Base-by-base conservation (phyloP, 768 basidiomycete genomes). In the Asterophora parasitica region DNA sequence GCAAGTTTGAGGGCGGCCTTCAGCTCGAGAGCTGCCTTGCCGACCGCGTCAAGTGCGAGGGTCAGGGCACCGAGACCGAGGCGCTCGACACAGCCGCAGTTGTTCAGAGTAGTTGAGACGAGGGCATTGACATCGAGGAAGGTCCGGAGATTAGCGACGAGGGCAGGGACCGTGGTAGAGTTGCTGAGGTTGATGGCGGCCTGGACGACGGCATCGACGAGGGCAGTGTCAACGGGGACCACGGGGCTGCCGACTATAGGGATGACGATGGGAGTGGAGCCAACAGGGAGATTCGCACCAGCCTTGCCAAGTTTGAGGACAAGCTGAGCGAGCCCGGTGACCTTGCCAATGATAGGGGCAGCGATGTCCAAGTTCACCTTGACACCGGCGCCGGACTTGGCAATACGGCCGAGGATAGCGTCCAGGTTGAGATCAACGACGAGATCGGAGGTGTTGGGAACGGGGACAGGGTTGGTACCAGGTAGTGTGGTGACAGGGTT, bases 91-190 rank as follows among this genome's bases (percentile, higher is more conserved):
- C 28, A 30, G 28, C 10, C 28, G 28, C 28, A 30, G 4, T 9
- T 31, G 8, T 9, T 12, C 4, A 31, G 30, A 12, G 30, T 31
- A 2, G 30, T 4, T 2, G 30, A 9, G 30, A 31, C 12, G 8
- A 31, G 8, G 12, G 30, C 30, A 12, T 31, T 31, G 30, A 31
- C 30, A 9, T 31, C 30, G 8, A 31, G 30, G 30, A 31, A 8
- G 12, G 30, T 9, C 13, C 11, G 13, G 27, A 47, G 27, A 4
- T 47, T 47, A 1, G 27, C 28, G 27, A 40, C 37, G 41, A 50
- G 48, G 39, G 53, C 47, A 32, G 50, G 49, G 23, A 48, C 40
- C 37, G 51, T 44, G 19, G 50, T 54, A 19, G 54, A 48, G 13
- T 37, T 43, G 8, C 38, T 17, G 20, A 54, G 51, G 46, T 43